Base-by-base conservation (phyloP, 1,284 basidiomycete species). In the Cystobasidium slooffiae region DNA sequence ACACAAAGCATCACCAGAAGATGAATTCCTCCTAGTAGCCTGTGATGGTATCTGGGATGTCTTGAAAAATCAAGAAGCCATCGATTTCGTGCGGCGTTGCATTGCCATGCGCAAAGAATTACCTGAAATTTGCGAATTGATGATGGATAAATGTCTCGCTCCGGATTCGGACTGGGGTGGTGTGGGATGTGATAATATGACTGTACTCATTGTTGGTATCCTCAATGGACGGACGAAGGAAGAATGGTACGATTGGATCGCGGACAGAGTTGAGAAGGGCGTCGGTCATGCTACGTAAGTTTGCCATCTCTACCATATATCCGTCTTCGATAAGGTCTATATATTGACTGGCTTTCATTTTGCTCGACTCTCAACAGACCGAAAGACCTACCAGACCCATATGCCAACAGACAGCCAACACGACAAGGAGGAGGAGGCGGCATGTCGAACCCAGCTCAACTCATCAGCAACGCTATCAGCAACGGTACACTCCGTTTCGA, bases 11-110 rank as follows among this genome's bases (percentile, higher is more conserved):
- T 88, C 90, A 0, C 88, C 88, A 10, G 94, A 99, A 76, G 97
- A 99, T 81, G 97, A 99, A 83, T 99, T 99, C 82, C 82, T 99
- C 47, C 89, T 99, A 9, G 82, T 99, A 47, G 97, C 97, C 12
- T 99, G 97, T 83, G 97, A 99, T 83, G 94, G 95, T 78, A 99
- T 99, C 81, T 99, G 97, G 97, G 97, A 99, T 82, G 98, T 96
- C 81, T 84, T 99, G 53, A 88, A 88, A 31, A 97, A 93, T 43
- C 97, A 99, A 80, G 91, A 97, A 82, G 94, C 92, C 39, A 87
- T 97, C 75, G 92, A 99, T 84, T 90, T 93, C 78, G 88, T 97
- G 43, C 89, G 97, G 56, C 87, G 91, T 62, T 88, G 91, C 75
- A 86, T 98, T 49, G 89, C 93, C 14, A 87, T 94, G 78, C 90